Conservation (phyloP, 306 rosid genomes). For the Begonia loranthoides region DNA sequence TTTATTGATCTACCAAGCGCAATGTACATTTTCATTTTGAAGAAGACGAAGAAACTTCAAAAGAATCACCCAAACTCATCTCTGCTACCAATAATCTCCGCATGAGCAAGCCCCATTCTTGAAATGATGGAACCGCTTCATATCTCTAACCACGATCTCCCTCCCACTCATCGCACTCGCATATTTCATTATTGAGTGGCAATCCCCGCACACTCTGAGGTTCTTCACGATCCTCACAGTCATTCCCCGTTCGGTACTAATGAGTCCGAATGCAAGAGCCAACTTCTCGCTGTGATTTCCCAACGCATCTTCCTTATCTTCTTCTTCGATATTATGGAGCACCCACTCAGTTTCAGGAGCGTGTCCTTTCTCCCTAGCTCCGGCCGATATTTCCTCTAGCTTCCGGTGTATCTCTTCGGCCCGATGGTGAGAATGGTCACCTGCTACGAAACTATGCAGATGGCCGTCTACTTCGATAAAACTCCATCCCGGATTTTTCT, state of each 20-base stretch:
- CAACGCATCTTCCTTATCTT: slow-evolving; percentile 15
- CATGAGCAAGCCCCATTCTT: slow-evolving; percentile 12
- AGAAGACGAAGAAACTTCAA: not conserved
- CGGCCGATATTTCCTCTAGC: slow-evolving; percentile 4
- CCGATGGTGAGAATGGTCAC: slow-evolving; percentile 8
- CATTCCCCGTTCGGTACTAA: slow-evolving; percentile 3
- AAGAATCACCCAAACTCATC: not conserved
- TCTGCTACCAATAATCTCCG: slow-evolving; percentile 13
- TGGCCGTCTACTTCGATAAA: slow-evolving; percentile 13
- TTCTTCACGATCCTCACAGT: slow-evolving; percentile 11
- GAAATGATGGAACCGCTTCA: slow-evolving; percentile 14
- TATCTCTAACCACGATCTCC: slow-evolving; percentile 12
- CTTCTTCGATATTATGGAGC: slow-evolving; percentile 13
- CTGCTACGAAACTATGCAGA: slow-evolving; percentile 10
- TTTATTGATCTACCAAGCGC: too few species aligned
- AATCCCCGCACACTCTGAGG: slow-evolving; percentile 13
- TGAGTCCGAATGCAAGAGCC: slow-evolving; percentile 11
- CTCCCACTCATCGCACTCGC: slow-evolving; percentile 6
- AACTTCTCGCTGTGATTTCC: slow-evolving; percentile 17
- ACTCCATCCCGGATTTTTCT: slow-evolving; percentile 14
- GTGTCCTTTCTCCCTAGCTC: slow-evolving; percentile 11
- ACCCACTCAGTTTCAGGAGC: slow-evolving; percentile 5
- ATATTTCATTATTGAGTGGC: slow-evolving; percentile 14
- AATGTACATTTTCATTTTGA: too few species aligned
- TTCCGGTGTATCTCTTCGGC: slow-evolving; percentile 6